Conservation (phyloP, 371 early-diverging fungal genomes). For the Mucor velutinosus region DNA sequence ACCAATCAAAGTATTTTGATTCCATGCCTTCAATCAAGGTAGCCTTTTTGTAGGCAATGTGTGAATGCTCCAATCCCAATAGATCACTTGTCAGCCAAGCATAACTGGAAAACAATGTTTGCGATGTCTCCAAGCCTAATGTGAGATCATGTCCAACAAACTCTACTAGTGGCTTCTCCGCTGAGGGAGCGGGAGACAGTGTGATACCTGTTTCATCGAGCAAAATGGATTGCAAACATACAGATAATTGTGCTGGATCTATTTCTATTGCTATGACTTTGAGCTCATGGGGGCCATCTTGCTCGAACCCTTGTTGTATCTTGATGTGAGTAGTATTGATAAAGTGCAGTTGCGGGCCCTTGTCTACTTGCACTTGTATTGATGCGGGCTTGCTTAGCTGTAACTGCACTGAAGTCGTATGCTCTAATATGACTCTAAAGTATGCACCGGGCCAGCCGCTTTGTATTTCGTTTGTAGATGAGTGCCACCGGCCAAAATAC, state of each 20-base stretch:
- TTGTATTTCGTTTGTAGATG: conserved; percentile 22
- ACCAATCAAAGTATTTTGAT: conserved; percentile 34
- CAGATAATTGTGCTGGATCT: conserved; percentile 11
- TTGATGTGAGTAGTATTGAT: conserved; percentile 5
- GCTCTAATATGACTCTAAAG: conserved; percentile 30
- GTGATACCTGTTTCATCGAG: conserved; percentile 21
- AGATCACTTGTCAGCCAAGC: conserved; percentile 41
- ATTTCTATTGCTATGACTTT: conserved; percentile 11
- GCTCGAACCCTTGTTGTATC: conserved; percentile 7
- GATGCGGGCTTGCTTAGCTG: conserved; percentile 26
- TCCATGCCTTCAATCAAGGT: conserved; percentile 40
- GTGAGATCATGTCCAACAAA: conserved; percentile 46
- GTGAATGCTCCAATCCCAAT: conserved; percentile 29
- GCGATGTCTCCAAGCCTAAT: conserved; percentile 30
- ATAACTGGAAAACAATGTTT: conserved; percentile 34
- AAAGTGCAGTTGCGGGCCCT: conserved; percentile 5
- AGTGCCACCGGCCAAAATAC: conserved; percentile 49
- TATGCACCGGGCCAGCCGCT: conserved; percentile 53
- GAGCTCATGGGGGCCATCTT: conserved; percentile 15
- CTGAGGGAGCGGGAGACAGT: conserved; percentile 11
- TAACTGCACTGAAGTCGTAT: conserved; percentile 20
- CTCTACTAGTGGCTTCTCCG: conserved; percentile 25
- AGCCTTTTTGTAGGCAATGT: conserved; percentile 37
- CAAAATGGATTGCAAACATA: conserved; percentile 24
- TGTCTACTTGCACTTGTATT: conserved; percentile 30